Percentiles rank a stretch among this genome's conserved stretches.
Evolutionary conservation across 192 early-diverging fungal species (phyloP).

Genomic region (Linnemannia elongata): DNA sequence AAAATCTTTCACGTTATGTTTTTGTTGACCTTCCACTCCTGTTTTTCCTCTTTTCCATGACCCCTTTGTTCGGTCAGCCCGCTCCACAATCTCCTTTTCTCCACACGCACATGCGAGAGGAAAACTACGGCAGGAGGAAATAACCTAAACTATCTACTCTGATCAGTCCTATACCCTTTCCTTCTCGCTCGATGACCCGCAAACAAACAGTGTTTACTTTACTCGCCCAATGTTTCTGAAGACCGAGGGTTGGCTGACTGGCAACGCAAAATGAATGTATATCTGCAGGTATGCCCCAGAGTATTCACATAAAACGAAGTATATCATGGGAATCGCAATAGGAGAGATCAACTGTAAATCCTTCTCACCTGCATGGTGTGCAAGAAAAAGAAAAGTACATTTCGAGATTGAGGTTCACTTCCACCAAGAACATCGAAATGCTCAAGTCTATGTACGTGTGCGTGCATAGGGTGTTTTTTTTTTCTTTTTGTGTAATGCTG

Average conservation of each 20-base stretch:
- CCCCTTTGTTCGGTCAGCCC: background rate
- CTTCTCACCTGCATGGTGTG: too few species aligned
- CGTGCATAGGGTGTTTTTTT: background rate
- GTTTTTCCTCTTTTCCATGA: too few species aligned
- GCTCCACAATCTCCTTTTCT: constrained; percentile 1
- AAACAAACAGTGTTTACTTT: background rate
- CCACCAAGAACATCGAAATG: too few species aligned
- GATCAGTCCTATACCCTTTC: background rate
- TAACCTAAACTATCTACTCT: background rate
- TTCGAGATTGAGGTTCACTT: too few species aligned
- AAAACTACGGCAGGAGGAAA: background rate
- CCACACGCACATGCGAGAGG: constrained; percentile 1
- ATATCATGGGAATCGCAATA: too few species aligned
- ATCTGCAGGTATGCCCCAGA: too few species aligned
- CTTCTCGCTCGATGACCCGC: background rate
- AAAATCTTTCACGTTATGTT: too few species aligned
- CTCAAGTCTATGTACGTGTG: background rate
- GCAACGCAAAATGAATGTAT: too few species aligned
- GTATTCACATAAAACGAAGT: too few species aligned
- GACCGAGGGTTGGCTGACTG: background rate
- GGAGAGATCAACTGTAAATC: too few species aligned
- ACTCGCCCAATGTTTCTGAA: background rate
- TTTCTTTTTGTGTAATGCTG: background rate
- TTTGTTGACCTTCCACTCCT: background rate
- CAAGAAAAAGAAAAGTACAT: too few species aligned